Evolutionary conservation across 176 grass and related monocot species (phyloP), one percentile per base, ranked within the genome.

Genomic region (Lolium perenne): DNA sequence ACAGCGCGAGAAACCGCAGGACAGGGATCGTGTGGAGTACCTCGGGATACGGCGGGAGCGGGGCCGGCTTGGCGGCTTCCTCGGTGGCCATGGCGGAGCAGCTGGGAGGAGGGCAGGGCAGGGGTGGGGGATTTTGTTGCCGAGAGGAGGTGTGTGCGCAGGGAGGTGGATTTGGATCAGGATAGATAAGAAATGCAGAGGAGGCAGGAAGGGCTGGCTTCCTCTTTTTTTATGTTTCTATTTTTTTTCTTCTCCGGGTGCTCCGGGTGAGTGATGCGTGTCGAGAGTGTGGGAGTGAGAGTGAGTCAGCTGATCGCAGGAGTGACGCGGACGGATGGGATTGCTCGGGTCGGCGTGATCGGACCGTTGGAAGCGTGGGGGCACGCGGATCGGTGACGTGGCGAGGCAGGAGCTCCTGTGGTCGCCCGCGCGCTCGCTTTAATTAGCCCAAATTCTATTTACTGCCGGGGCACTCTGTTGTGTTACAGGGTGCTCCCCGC

Each of bases 331-430:
- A 92, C 89, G 86, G 86, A 0, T 1, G 0, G 0, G 90, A 95
- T 98, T 1, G 0, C 0, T 32, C 3, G 0, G 47, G 47, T 6
- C 5, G 78, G 17, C 7, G 2, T 6, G 32, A 94, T 95, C 89
- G 73, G 67, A 81, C 74, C 79, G 87, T 2, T 1, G 0, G n/a
- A 51, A 16, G 49, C 4, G 2, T 0, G 8, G n/a, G 21, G 16
- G 59, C 95, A 91, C 91, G 60, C 90, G 90, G 93, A 95, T 98
- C 78, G 90, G 10, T 98, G 93, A 92, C 93, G 78, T 98, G 93
- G 89, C 48, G 10, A 4, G 59, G 59, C 38, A n/a, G 54, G 83
- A 43, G 46, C 17, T 74, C 7, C 25, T 6, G 38, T 21, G 56
- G 18, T 40, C 49, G 16, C 74, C 50, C 49, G 51, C 83, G 40